Percentiles rank a stretch among this genome's conserved stretches.
These are phyloP conservation scores for Schoenoplectus tabernaemontani DNA, from an alignment of 202 grass and related monocot species.

Conservation along the genomic window DNA sequence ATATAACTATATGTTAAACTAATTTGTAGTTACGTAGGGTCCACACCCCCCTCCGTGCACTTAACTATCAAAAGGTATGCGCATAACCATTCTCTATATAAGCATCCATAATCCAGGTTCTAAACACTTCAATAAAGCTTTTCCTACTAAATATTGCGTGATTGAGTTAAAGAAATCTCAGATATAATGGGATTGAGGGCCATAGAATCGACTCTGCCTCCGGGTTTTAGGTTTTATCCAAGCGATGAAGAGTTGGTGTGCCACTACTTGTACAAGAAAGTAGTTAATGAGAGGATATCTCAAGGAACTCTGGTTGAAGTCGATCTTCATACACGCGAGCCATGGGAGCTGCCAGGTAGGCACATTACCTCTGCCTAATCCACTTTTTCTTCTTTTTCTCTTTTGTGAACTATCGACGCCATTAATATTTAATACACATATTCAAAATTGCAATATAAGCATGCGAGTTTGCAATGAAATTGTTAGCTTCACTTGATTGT, in stretches of 20 bases:
- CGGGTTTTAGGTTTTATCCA: constrained; percentile 93
- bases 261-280: constrained; percentile 92
- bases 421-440: background rate
- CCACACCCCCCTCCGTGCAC: constrained; percentile 5
- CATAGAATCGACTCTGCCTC: constrained; percentile 77
- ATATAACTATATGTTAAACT: background rate
- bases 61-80: constrained; percentile 14
- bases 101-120: background rate
- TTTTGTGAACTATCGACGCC: background rate
- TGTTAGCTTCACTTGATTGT: background rate
- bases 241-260: constrained; percentile 97
- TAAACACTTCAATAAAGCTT: background rate
- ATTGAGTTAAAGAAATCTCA: background rate
- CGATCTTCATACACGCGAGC: constrained; percentile 74
- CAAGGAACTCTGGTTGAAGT: constrained; percentile 81
- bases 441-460: background rate
- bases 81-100: constrained; percentile 16
- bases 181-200: constrained; percentile 57
- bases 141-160: background rate
- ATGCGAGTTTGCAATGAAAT: background rate
- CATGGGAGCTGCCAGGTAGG: constrained; percentile 87
- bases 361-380: background rate
- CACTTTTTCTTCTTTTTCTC: background rate
- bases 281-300: constrained; percentile 46
- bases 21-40: background rate